Evolutionary conservation across 2,329 filamentous ascomycete genomes (phyloP).

Genomic region (Hawksworthiomyces lignivorus): DNA sequence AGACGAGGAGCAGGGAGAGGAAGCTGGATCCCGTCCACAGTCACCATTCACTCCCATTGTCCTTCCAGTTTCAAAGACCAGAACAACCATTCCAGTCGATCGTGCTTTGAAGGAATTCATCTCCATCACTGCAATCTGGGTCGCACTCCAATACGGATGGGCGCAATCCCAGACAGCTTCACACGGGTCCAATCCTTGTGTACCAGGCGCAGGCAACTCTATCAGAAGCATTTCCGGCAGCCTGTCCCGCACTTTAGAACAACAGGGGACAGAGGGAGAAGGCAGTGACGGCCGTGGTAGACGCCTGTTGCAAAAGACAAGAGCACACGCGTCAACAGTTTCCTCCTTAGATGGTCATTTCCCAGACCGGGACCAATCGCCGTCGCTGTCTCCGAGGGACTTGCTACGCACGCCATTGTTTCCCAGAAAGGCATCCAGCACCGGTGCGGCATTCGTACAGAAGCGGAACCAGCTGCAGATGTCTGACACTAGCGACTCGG

Average conservation of each 20-base stretch:
- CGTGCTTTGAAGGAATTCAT: slow-evolving; percentile 40
- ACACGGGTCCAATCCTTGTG: neutral
- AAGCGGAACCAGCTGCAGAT: slow-evolving; percentile 23
- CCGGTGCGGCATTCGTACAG: slow-evolving; percentile 39
- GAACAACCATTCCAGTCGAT: slow-evolving; percentile 31
- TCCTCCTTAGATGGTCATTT: no score
- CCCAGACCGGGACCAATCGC: slow-evolving; percentile 7
- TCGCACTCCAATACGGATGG: slow-evolving; percentile 39
- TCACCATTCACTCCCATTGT: neutral
- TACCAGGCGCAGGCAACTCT: neutral
- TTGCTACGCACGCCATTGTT: slow-evolving; percentile 9
- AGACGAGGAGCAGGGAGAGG: slow-evolving; percentile 8
- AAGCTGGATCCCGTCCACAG: neutral
- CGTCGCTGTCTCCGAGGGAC: neutral
- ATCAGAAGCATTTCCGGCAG: neutral
- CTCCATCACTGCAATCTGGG: slow-evolving; percentile 43
- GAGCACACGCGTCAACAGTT: slow-evolving; percentile 9
- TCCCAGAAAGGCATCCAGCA: slow-evolving; percentile 37
- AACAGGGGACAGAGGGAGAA: neutral
- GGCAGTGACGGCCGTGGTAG: slow-evolving; percentile 3
- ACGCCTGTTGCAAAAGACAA: slow-evolving; percentile 7
- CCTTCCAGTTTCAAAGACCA: slow-evolving; percentile 16
- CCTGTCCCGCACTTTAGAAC: slow-evolving; percentile 1
- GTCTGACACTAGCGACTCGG: slow-evolving; percentile 17
- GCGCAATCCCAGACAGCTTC: neutral